These are phyloP conservation scores for Chalciporus sphaerocephalus DNA, from an alignment of 768 basidiomycete species.

Conservation along the genomic window DNA sequence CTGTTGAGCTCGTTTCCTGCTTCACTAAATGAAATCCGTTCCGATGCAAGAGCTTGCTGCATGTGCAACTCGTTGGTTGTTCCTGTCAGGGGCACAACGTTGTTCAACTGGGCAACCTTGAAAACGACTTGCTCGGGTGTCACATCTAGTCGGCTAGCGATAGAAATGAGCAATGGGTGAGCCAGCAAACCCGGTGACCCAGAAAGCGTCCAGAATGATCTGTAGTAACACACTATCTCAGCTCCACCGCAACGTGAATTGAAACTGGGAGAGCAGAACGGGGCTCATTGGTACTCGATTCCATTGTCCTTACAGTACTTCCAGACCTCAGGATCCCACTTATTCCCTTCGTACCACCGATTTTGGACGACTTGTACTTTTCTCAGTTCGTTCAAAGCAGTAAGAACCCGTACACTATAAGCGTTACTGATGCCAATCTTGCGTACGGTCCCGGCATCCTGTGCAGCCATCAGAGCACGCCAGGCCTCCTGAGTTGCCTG, in stretches of 20 bases:
- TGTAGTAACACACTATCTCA: conserved; percentile 22
- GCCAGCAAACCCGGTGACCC: conserved; percentile 64
- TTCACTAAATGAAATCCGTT: conserved; percentile 33
- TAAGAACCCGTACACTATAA: conserved; percentile 58
- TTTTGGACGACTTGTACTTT: conserved; percentile 77
- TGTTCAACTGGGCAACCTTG: conserved; percentile 61
- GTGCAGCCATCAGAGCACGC: conserved; percentile 53
- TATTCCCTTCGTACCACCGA: conserved; percentile 79
- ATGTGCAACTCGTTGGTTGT: conserved; percentile 67
- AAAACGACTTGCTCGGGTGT: conserved; percentile 67
- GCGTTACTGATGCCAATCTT: conserved; percentile 75
- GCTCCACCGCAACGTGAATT: neutral
- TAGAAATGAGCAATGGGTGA: conserved; percentile 41
- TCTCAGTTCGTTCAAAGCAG: conserved; percentile 47
- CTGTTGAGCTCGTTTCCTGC: conserved; percentile 24
- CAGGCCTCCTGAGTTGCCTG: conserved; percentile 67
- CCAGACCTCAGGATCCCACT: conserved; percentile 65
- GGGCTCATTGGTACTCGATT: conserved; percentile 67
- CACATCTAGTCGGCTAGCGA: conserved; percentile 45
- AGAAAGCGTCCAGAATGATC: conserved; percentile 85
- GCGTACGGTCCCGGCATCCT: conserved; percentile 59
- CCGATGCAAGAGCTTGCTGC: conserved; percentile 54
- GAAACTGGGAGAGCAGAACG: neutral
- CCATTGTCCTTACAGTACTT: conserved; percentile 57
- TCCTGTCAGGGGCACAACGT: conserved; percentile 71